Percentiles rank a stretch among this genome's conserved stretches.
phyloP scores from a whole-genome alignment of 306 rosid species.

The Cucurbita moschata region DNA sequence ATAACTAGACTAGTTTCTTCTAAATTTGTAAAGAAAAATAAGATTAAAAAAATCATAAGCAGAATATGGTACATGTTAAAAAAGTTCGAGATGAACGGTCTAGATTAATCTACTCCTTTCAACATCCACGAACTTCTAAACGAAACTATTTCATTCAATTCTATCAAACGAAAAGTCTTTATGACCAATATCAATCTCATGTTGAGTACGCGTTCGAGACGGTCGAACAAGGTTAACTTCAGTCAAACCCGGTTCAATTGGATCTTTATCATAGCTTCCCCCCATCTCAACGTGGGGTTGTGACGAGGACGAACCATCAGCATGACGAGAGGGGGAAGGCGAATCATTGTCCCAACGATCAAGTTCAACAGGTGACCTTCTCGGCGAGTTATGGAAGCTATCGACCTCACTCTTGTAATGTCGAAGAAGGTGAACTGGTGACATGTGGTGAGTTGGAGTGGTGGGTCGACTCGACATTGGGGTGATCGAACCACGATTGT shows the following conservation, averaged over 20 bases:
- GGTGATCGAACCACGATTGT: constrained; percentile 31
- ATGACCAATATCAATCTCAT: constrained; percentile 14
- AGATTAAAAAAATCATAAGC: not conserved
- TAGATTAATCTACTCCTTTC: not conserved
- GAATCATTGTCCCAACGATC: constrained; percentile 22
- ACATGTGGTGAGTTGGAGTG: constrained; percentile 34
- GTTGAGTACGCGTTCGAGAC: not conserved
- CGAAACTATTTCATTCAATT: not conserved
- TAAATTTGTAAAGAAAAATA: not conserved
- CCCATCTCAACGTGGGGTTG: constrained; percentile 22
- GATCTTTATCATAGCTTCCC: constrained; percentile 10
- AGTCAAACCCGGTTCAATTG: not conserved
- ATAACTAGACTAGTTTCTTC: not conserved
- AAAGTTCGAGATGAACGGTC: not conserved
- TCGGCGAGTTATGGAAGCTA: constrained; percentile 31
- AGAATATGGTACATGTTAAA: not conserved
- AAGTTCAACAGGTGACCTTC: constrained; percentile 11
- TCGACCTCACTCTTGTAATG: constrained; percentile 33
- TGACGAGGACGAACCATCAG: constrained; percentile 14
- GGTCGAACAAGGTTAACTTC: not conserved
- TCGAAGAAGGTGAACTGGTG: constrained; percentile 51
- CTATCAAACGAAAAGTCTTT: constrained; percentile 53
- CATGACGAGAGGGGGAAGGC: constrained; percentile 15
- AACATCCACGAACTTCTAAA: not conserved
- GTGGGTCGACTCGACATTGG: constrained; percentile 39